These are phyloP conservation scores for Carex scoparia DNA, from an alignment of 176 grass and related monocot species.

Conservation along the genomic window DNA sequence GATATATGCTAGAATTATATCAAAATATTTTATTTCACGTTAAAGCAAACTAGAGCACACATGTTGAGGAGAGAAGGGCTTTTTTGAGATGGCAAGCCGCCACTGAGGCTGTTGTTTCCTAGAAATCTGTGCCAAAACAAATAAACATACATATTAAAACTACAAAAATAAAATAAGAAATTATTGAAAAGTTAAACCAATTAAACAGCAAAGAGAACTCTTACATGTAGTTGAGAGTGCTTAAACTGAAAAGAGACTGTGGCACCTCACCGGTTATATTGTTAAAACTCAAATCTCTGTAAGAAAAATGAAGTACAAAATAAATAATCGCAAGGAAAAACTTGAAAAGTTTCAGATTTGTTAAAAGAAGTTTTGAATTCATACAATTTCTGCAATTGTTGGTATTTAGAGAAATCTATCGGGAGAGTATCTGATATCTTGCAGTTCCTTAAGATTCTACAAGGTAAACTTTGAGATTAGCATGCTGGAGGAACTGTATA, in stretches of 20 bases:
- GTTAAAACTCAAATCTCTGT: constrained; percentile 91
- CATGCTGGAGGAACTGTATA: not conserved
- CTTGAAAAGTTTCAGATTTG: not conserved
- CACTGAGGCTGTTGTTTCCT: constrained; percentile 73
- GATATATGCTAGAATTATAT: not conserved
- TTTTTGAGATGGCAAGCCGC: constrained; percentile 56
- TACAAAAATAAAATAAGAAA: not conserved
- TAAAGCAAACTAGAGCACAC: constrained; percentile 31
- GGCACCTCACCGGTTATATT: constrained; percentile 67
- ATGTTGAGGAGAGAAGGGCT: constrained; percentile 36
- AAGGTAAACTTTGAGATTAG: constrained; percentile 18
- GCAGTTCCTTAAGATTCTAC: constrained; percentile 76
- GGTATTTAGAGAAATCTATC: constrained; percentile 43
- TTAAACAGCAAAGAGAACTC: constrained; percentile 15
- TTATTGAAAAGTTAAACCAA: not conserved
- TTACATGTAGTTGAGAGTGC: constrained; percentile 46
- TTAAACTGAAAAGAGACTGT: constrained; percentile 42
- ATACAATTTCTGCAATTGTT: constrained; percentile 23
- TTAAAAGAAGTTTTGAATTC: not conserved
- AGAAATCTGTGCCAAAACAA: constrained; percentile 52
- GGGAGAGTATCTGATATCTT: constrained; percentile 71
- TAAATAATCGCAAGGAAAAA: not conserved
- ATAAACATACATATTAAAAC: not conserved
- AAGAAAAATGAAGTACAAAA: not conserved
- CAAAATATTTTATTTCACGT: not conserved